Conservation (phyloP, 768 basidiomycete species). For the Macrocybe gigantea region DNA sequence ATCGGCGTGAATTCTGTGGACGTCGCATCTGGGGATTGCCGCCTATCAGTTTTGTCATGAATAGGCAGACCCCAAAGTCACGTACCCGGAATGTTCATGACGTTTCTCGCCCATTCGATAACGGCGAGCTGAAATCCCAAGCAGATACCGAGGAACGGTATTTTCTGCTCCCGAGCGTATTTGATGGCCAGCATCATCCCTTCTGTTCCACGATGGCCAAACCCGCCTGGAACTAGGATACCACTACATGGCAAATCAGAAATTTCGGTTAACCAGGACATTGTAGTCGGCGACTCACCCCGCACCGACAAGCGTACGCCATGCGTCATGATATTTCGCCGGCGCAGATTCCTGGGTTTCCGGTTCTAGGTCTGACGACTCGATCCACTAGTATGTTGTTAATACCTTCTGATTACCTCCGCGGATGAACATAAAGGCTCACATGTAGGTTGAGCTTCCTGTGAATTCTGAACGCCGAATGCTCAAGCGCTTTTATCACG, state of each 20-base stretch:
- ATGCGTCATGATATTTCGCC: conserved; percentile 91
- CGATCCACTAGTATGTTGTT: conserved; percentile 71
- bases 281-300: conserved; percentile 42
- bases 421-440: conserved; percentile 16
- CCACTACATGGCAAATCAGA: conserved; percentile 45
- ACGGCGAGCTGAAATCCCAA: conserved; percentile 97
- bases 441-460: conserved; percentile 80
- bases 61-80: neutral
- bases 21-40: conserved; percentile 62
- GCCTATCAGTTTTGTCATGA: conserved; percentile 1
- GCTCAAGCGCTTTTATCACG: conserved; percentile 93
- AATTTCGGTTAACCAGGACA: conserved; percentile 1
- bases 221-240: conserved; percentile 96
- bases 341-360: conserved; percentile 75
- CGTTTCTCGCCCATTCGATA: conserved; percentile 88
- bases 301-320: conserved; percentile 87
- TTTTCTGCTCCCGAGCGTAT: conserved; percentile 91
- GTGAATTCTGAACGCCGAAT: conserved; percentile 90
- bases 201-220: conserved; percentile 89
- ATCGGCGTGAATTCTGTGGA: conserved; percentile 73
- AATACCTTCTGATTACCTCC: neutral
- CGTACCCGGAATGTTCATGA: conserved; percentile 65
- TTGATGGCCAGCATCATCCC: conserved; percentile 99
- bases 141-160: conserved; percentile 96
- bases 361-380: conserved; percentile 86